These are phyloP conservation scores for Stereum hirsutum DNA, from an alignment of 1,284 basidiomycete genomes.

Conservation along the genomic window DNA sequence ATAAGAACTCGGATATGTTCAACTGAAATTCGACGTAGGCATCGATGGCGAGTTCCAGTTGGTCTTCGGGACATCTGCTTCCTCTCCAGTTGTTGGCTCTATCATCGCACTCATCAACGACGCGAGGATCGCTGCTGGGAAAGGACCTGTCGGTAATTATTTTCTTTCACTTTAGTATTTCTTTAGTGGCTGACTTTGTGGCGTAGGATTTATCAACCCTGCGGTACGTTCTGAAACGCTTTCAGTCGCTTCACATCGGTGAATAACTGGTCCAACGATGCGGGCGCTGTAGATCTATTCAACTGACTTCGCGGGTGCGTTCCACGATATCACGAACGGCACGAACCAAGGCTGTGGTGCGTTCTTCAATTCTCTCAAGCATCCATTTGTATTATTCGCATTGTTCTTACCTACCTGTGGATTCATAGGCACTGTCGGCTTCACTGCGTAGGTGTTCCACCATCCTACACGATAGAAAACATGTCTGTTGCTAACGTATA, in stretches of 20 bases:
- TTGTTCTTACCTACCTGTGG: neutral
- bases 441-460: constrained; percentile 7
- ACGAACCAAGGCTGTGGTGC: constrained; percentile 11
- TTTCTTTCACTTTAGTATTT: constrained; percentile 26
- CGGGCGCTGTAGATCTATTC: constrained; percentile 7
- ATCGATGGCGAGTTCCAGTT: constrained; percentile 20
- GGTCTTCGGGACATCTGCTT: constrained; percentile 24
- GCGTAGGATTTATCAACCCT: constrained; percentile 24
- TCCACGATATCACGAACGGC: constrained; percentile 11
- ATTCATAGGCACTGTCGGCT: constrained; percentile 7
- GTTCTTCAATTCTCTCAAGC: neutral
- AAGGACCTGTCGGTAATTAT: constrained; percentile 23
- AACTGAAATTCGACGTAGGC: constrained; percentile 2
- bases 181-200: constrained; percentile 20
- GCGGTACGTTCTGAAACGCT: constrained; percentile 25
- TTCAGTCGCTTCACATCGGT: too few species aligned
- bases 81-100: constrained; percentile 27
- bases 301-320: neutral
- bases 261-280: too few species aligned
- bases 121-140: constrained; percentile 24
- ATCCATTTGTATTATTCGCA: neutral
- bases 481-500: neutral
- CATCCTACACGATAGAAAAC: neutral
- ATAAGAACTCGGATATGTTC: neutral
- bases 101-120: constrained; percentile 37